phyloP scores from a whole-genome alignment of 2,329 filamentous ascomycete species.

The Didymosphaeria variabile region DNA sequence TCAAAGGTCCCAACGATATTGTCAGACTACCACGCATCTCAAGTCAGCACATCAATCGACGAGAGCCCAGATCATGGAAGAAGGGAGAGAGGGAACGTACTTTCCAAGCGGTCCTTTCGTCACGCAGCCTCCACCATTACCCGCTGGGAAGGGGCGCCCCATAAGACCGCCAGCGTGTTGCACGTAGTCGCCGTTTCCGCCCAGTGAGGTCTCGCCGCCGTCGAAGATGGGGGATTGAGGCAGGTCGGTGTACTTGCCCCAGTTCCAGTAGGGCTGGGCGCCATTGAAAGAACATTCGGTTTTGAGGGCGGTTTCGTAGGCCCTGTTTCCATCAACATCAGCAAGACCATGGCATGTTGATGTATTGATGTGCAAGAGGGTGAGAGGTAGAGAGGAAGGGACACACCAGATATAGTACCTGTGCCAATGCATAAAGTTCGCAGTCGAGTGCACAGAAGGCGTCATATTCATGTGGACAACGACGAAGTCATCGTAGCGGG shows the following conservation, averaged over 20 bases:
- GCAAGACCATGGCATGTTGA: background rate
- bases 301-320: constrained; percentile 53
- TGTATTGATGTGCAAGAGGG: background rate
- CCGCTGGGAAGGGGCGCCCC: constrained; percentile 53
- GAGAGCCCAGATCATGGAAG: background rate
- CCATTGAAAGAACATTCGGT: constrained; percentile 54
- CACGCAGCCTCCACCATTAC: constrained; percentile 66
- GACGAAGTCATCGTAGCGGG: constrained; percentile 47
- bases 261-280: constrained; percentile 62
- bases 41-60: background rate
- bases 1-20: constrained; percentile 59
- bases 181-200: constrained; percentile 57
- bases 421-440: constrained; percentile 52
- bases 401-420: constrained; percentile 52
- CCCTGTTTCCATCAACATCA: constrained; percentile 18
- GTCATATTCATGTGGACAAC: constrained; percentile 45
- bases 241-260: constrained; percentile 58
- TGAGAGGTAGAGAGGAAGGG: too few relatives aligned
- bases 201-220: constrained; percentile 59
- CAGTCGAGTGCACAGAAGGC: constrained; percentile 37
- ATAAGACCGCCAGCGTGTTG: constrained; percentile 28
- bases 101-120: constrained; percentile 61
- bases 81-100: constrained; percentile 25
- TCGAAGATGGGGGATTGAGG: constrained; percentile 64
- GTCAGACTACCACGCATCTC: constrained; percentile 25